Percentiles rank a stretch among this genome's conserved stretches.
Conservation (phyloP, 805 yeast species). For the Candida sithepensis region DNA sequence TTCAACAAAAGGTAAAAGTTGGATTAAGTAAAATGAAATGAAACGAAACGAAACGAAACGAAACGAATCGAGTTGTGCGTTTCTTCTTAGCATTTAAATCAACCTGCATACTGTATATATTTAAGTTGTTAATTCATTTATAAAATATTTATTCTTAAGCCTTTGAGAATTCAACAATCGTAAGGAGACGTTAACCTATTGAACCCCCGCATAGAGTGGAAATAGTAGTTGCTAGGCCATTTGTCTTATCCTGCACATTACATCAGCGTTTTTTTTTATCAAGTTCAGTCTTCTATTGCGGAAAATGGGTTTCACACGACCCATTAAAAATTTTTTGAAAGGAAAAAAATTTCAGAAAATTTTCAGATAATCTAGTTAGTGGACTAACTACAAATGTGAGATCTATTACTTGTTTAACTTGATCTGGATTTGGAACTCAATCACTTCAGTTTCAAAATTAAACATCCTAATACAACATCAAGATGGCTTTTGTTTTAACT, state of each 20-base stretch:
- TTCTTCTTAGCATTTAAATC: background rate
- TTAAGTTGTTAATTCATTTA: background rate
- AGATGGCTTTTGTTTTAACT: slow-evolving; percentile 85
- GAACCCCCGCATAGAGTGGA: background rate
- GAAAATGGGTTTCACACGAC: slow-evolving; percentile 5
- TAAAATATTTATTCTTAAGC: background rate
- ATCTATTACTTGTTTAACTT: background rate
- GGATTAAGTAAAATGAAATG: background rate
- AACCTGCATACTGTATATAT: background rate
- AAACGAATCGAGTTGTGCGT: background rate
- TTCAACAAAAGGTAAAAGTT: background rate
- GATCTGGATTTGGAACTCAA: background rate
- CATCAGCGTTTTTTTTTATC: too few relatives aligned
- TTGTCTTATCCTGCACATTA: background rate
- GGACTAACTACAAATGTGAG: background rate
- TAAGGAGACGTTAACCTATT: background rate
- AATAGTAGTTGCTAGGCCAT: background rate
- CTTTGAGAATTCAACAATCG: too few relatives aligned
- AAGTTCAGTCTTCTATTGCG: too few relatives aligned
- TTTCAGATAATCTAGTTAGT: background rate
- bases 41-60: too few relatives aligned
- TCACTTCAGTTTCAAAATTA: slow-evolving; percentile 2
- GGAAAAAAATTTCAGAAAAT: slow-evolving; percentile 9
- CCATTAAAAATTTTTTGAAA: slow-evolving; percentile 5
- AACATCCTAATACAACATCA: slow-evolving; percentile 1